Conservation (phyloP, 139 green algal genomes). For the Tetradesmus lagerheimii region DNA sequence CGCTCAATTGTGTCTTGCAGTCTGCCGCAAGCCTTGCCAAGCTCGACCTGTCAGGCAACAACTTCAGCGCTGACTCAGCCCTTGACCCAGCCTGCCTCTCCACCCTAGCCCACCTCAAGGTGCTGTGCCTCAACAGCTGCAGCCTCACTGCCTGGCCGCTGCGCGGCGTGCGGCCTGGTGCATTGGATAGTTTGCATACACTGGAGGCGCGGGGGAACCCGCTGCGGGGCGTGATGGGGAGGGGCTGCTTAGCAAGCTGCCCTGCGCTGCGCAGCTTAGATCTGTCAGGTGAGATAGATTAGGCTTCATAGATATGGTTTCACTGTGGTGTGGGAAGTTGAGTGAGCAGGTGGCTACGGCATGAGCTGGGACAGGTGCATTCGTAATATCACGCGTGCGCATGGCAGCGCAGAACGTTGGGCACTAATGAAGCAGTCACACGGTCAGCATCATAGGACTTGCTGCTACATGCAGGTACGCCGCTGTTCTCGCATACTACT, state of each 20-base stretch:
- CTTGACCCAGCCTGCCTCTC: not conserved
- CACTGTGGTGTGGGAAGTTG: too few species aligned
- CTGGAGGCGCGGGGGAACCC: conserved; percentile 50
- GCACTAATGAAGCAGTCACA: too few species aligned
- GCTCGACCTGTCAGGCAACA: conserved; percentile 58
- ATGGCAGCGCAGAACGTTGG: too few species aligned
- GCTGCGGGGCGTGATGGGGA: conserved; percentile 36
- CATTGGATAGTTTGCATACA: conserved; percentile 47
- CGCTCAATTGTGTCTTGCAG: not conserved
- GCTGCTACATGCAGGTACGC: too few species aligned
- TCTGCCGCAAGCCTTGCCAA: not conserved
- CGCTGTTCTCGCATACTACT: too few species aligned
- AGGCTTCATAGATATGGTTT: too few species aligned
- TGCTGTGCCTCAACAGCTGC: conserved; percentile 48
- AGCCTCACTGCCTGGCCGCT: conserved; percentile 56
- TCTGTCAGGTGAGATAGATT: conserved; percentile 54
- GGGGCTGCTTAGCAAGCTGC: conserved; percentile 45
- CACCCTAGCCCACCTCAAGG: not conserved
- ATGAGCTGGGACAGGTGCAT: too few species aligned
- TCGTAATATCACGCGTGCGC: too few species aligned
- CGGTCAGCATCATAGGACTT: too few species aligned
- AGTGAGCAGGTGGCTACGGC: not conserved
- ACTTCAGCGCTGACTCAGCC: not conserved
- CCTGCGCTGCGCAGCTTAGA: conserved; percentile 51
- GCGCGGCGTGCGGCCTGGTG: not conserved